phyloP scores from a whole-genome alignment of 2,329 filamentous ascomycete genomes.

The Colletotrichum magnum region DNA sequence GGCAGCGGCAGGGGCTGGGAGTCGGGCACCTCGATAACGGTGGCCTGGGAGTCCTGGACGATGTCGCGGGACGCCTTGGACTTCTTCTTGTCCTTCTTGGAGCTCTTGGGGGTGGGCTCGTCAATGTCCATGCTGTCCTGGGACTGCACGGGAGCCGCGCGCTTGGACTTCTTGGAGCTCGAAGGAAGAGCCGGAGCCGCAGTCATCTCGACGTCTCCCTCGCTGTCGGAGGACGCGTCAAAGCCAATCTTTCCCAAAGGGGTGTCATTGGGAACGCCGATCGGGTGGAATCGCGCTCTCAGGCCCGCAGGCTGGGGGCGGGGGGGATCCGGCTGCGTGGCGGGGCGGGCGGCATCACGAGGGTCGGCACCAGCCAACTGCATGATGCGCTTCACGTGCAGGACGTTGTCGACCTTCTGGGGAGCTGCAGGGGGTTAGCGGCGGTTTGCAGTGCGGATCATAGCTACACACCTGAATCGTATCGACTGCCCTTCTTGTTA shows the following conservation, averaged over 20 bases:
- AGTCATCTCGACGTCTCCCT: constrained; percentile 61
- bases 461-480: constrained; percentile 64
- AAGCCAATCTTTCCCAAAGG: constrained; percentile 55
- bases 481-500: constrained; percentile 66
- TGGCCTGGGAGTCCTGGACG: constrained; percentile 24
- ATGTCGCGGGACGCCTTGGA: constrained; percentile 39
- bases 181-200: constrained; percentile 50
- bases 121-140: constrained; percentile 43
- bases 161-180: constrained; percentile 51
- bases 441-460: not conserved
- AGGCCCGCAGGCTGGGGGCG: constrained; percentile 78
- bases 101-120: constrained; percentile 40
- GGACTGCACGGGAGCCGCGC: constrained; percentile 45
- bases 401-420: constrained; percentile 67
- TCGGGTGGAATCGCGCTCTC: constrained; percentile 76
- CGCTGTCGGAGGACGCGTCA: constrained; percentile 57
- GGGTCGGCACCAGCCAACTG: constrained; percentile 62
- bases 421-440: constrained; percentile 43
- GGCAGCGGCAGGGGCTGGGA: constrained; percentile 42
- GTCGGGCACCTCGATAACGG: constrained; percentile 32
- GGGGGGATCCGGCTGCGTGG: constrained; percentile 62
- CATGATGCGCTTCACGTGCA: constrained; percentile 76
- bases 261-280: constrained; percentile 64
- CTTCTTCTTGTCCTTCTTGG: constrained; percentile 52
- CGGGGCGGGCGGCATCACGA: constrained; percentile 54